These are phyloP conservation scores for Colletotrichum truncatum DNA, from an alignment of 2,329 filamentous ascomycete species.

Conservation along the genomic window DNA sequence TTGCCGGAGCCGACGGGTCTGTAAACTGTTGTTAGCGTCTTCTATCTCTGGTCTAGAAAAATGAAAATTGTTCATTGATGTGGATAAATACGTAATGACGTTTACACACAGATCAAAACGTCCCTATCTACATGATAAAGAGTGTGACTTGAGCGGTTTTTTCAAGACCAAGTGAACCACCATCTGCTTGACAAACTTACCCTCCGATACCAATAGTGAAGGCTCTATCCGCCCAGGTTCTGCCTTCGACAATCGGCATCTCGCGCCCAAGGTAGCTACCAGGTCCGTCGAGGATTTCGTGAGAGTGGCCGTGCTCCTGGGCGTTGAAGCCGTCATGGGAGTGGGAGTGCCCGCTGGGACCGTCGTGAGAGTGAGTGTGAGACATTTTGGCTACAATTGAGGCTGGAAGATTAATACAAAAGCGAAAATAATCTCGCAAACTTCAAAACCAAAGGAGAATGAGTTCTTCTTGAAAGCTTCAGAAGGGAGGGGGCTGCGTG, in stretches of 20 bases:
- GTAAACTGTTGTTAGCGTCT: slow-evolving; percentile 26
- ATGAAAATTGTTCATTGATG: not conserved
- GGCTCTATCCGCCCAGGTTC: slow-evolving; percentile 87
- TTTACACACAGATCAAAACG: too few species aligned
- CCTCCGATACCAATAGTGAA: slow-evolving; percentile 99
- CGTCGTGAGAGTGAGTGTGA: slow-evolving; percentile 62
- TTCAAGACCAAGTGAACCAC: not conserved
- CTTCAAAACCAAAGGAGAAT: not conserved
- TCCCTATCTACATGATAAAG: not conserved
- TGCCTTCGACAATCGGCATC: slow-evolving; percentile 90
- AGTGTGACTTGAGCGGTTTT: slow-evolving; percentile 4
- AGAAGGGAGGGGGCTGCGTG: slow-evolving; percentile 11
- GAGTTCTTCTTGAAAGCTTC: not conserved
- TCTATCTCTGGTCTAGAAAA: too few species aligned
- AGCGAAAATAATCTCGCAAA: too few species aligned
- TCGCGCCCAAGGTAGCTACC: slow-evolving; percentile 90
- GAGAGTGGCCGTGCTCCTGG: slow-evolving; percentile 89
- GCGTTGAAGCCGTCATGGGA: slow-evolving; percentile 62
- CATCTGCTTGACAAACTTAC: slow-evolving; percentile 59
- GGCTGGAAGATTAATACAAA: not conserved
- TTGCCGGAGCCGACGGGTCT: slow-evolving; percentile 97
- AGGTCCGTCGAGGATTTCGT: slow-evolving; percentile 94
- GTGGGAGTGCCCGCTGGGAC: slow-evolving; percentile 58
- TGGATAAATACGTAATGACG: too few species aligned
- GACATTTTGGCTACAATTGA: slow-evolving; percentile 34